phyloP scores from a whole-genome alignment of 116 monocot species.

The Thalassia testudinum region DNA sequence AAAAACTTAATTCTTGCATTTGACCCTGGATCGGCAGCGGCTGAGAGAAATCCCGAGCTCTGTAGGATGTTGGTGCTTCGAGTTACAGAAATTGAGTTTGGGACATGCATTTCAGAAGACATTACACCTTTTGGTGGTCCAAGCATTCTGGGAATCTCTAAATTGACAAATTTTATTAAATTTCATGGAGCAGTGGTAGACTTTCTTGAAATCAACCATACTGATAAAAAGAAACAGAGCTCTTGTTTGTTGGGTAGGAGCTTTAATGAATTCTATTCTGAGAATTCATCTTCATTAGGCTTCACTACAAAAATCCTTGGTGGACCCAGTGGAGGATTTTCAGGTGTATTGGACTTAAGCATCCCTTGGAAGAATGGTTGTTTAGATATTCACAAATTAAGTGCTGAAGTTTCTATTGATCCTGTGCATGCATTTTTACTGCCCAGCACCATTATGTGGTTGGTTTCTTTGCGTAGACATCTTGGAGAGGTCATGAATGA shows the following conservation, averaged over 20 bases:
- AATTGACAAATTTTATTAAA: constrained; percentile 84
- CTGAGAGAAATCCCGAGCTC: constrained; percentile 15
- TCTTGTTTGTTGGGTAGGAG: constrained; percentile 13
- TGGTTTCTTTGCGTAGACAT: constrained; percentile 37
- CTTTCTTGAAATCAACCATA: constrained; percentile 55
- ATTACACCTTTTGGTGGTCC: constrained; percentile 3
- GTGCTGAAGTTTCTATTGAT: constrained; percentile 70
- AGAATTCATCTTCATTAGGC: constrained; percentile 6
- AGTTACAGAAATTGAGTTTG: constrained; percentile 73
- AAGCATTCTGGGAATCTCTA: constrained; percentile 34
- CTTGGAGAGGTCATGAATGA: constrained; percentile 20
- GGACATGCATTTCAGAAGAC: constrained; percentile 67
- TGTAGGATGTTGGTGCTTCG: constrained; percentile 53
- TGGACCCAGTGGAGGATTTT: constrained; percentile 56
- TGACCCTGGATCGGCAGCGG: constrained; percentile 41
- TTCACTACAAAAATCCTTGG: constrained; percentile 32
- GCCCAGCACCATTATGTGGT: constrained; percentile 47
- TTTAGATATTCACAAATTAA: constrained; percentile 55
- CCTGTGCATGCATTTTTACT: constrained; percentile 49
- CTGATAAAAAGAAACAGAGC: constrained; percentile 9
- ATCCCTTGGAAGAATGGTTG: constrained; percentile 96
- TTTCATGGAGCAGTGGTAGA: constrained; percentile 66
- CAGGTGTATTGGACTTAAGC: constrained; percentile 66
- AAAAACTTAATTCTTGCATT: constrained; percentile 76
- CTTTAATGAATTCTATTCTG: constrained; percentile 14